These are phyloP conservation scores for Hura crepitans DNA, from an alignment of 441 rosid species.

Conservation along the genomic window DNA sequence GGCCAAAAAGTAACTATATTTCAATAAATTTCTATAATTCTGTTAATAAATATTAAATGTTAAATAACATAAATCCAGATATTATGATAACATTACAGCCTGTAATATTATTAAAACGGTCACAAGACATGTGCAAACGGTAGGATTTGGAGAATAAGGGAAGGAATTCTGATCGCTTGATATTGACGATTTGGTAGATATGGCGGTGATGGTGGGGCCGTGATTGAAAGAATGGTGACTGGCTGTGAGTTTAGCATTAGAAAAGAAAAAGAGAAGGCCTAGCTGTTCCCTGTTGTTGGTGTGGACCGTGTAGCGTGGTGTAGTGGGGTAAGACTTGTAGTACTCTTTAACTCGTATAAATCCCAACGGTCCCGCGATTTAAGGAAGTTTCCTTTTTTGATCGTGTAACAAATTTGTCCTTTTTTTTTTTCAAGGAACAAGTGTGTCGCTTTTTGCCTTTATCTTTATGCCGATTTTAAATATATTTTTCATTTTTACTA, in stretches of 20 bases:
- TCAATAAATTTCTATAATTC: background rate
- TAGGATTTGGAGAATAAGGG: background rate
- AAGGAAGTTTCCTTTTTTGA: constrained; percentile 12
- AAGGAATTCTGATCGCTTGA: background rate
- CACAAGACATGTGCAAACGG: background rate
- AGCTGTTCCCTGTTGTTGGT: background rate
- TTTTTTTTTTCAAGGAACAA: background rate
- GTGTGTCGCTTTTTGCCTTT: too few relatives aligned
- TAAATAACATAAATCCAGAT: background rate
- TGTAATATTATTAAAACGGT: background rate
- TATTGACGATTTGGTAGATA: background rate
- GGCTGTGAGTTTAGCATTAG: background rate
- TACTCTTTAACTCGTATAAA: background rate
- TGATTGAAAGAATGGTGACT: background rate
- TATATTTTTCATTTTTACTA: too few relatives aligned
- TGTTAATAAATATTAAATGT: background rate
- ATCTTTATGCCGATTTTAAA: too few relatives aligned
- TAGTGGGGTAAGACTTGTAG: background rate
- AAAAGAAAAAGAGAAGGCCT: background rate
- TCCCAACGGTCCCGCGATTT: constrained; percentile 28
- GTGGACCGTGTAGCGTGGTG: too few relatives aligned
- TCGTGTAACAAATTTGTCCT: background rate
- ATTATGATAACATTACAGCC: background rate
- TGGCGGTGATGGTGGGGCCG: constrained; percentile 1
- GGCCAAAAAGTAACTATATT: background rate